Conservation (phyloP, 306 rosid species). For the Hylodesmum podocarpum region DNA sequence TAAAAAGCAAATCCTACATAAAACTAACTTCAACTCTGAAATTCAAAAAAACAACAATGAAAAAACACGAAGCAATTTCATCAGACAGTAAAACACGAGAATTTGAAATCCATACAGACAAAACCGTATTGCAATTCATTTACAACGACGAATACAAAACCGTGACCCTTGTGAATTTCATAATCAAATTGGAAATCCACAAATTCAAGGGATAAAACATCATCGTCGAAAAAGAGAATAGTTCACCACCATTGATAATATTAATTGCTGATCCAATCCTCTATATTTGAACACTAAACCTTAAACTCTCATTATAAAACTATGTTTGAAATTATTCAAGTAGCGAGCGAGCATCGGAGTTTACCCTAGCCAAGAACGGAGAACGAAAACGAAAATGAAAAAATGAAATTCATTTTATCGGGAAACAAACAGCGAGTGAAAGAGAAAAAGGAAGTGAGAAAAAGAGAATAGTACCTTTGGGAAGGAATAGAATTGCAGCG, state of each 20-base stretch:
- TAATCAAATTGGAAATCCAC: background rate
- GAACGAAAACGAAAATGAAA: background rate
- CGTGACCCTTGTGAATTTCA: background rate
- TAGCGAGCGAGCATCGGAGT: background rate
- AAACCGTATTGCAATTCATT: background rate
- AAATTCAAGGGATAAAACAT: background rate
- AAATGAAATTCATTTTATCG: slow-evolving; percentile 6
- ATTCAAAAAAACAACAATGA: background rate
- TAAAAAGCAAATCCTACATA: slow-evolving; percentile 14
- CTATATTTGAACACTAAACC: background rate
- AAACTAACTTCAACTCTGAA: background rate
- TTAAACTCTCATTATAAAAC: background rate
- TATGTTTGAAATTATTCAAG: background rate
- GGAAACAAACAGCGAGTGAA: background rate
- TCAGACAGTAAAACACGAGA: background rate
- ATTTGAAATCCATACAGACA: background rate
- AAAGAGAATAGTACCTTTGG: slow-evolving; percentile 15
- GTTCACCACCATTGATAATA: background rate
- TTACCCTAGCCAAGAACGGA: background rate
- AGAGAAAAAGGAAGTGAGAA: background rate
- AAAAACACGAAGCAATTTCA: slow-evolving; percentile 14
- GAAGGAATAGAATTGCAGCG: background rate
- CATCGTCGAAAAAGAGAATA: background rate
- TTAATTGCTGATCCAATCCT: background rate
- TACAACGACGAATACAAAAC: slow-evolving; percentile 10